Evolutionary conservation across 371 early-diverging fungal genomes (phyloP).

Genomic region (Syncephalastrum racemosum): DNA sequence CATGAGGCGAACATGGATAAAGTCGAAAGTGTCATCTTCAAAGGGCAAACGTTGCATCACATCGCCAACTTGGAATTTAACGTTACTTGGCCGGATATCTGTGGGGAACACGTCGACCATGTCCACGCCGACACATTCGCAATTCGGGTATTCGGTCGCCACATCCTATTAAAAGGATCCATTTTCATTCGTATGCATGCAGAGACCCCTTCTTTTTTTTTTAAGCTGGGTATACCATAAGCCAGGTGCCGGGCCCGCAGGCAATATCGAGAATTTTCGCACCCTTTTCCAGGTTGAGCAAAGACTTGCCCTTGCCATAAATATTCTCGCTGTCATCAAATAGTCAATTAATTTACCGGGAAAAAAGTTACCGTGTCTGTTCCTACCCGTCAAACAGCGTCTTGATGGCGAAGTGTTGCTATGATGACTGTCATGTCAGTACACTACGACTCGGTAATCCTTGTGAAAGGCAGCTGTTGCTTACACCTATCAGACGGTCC

Average conservation of each 20-base stretch:
- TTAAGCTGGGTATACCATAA: conserved; percentile 28
- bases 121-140: conserved; percentile 55
- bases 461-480: not conserved
- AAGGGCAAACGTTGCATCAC: conserved; percentile 52
- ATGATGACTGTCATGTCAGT: not conserved
- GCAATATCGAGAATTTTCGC: conserved; percentile 16
- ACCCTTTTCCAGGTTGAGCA: conserved; percentile 11
- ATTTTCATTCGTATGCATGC: not conserved
- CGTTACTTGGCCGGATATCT: conserved; percentile 45
- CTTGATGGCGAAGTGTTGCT: conserved; percentile 26
- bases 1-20: conserved; percentile 54
- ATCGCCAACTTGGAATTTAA: conserved; percentile 43
- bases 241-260: conserved; percentile 54
- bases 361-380: no score
- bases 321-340: conserved; percentile 3
- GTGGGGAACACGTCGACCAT: conserved; percentile 54
- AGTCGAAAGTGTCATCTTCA: conserved; percentile 57
- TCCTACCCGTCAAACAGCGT: conserved; percentile 18
- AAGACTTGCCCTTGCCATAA: conserved; percentile 4
- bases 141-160: conserved; percentile 55
- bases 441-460: not conserved
- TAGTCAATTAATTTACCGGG: not conserved
- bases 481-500: conserved; percentile 39
- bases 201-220: conserved; percentile 8
- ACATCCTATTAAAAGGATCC: conserved; percentile 36